A percentile compares a stretch with the other conserved stretches of the same genome.
Evolutionary conservation across 768 basidiomycete species (phyloP).

Genomic region (Tricholoma sp.): DNA sequence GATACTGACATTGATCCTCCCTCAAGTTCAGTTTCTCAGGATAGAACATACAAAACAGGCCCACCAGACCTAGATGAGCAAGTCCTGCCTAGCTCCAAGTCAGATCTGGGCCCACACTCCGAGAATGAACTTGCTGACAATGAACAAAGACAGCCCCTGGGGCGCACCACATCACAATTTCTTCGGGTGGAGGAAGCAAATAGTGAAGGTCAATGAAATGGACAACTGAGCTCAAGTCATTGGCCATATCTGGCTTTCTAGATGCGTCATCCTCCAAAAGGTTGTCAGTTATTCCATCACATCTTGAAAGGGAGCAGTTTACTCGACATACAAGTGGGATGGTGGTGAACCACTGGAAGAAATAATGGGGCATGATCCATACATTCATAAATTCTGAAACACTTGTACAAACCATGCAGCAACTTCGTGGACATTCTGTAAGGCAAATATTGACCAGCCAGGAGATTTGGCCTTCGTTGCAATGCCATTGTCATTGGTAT

Average conservation of each 20-base stretch:
- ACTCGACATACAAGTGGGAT: too few relatives aligned
- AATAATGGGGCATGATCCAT: too few relatives aligned
- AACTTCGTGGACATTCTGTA: too few relatives aligned
- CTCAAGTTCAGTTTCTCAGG: constrained; percentile 17
- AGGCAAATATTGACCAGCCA: too few relatives aligned
- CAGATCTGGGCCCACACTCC: constrained; percentile 18
- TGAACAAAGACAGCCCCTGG: constrained; percentile 15
- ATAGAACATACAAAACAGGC: constrained; percentile 29
- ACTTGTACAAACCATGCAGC: too few relatives aligned
- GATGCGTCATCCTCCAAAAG: constrained; percentile 7
- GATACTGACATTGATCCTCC: constrained; percentile 19
- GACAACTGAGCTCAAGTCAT: constrained; percentile 18
- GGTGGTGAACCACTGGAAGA: too few relatives aligned
- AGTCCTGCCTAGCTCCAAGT: constrained; percentile 37
- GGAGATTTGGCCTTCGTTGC: too few relatives aligned
- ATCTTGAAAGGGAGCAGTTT: constrained; percentile 3
- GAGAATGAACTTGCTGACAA: constrained; percentile 16
- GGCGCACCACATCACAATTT: constrained; percentile 21
- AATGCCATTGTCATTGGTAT: too few relatives aligned
- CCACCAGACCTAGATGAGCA: constrained; percentile 27
- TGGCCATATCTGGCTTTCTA: constrained; percentile 1
- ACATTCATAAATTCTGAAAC: too few relatives aligned
- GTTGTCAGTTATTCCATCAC: constrained; percentile 10
- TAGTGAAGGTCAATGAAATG: constrained; percentile 37
- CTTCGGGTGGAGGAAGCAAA: constrained; percentile 39